Base-by-base conservation (phyloP, 2,329 filamentous ascomycete species). In the Colletotrichum tanaceti region DNA sequence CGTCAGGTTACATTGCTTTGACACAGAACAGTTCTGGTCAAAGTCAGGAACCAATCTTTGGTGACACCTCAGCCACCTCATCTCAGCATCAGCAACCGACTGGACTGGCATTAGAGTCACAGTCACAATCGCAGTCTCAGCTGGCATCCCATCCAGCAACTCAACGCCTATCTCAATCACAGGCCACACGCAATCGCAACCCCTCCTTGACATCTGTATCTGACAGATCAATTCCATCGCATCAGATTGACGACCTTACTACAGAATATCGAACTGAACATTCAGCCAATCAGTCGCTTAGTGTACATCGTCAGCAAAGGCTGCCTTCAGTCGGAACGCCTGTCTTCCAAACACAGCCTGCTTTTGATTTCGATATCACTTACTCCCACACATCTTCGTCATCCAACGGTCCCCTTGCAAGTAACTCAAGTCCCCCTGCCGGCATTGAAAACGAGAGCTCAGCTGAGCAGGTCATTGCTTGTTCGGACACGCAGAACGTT, bases 321-420 rank as follows among this genome's bases (percentile, higher is more conserved):
- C 46, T 63, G 16, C 62, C 43, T 16, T 28, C 65, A 39, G 13
- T 43, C n/a, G 43, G 62, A 41, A 44, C 49, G 14, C 62, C 57
- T 11, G n/a, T 69, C n/a, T 66, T 69, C n/a, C 24, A 57, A 7
- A 66, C 61, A 9, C 66, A 71, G 47, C 38, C 62, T 49, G 22
- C 58, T 35, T 70, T 70, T 35, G 52, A 70, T 11, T 58, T 66
- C 9, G 47, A 63, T 20, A 35, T 22, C 10, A n/a, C 58, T 10
- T 55, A 43, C 38, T 67, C 58, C 6, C 58, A 60, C 52, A 11
- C 54, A 18, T 14, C 47, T 20, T 20, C 28, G 5, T 50, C 49
- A 2, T 35, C 46, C 35, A 46, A 59, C 35, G 24, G 53, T 18
- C 22, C 20, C 32, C 24, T 5, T 47, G 46, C 22, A 11, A 20